Percentiles rank a stretch among this genome's conserved stretches.
Conservation (phyloP, 805 yeast species). For the Lipomyces yamadae region DNA sequence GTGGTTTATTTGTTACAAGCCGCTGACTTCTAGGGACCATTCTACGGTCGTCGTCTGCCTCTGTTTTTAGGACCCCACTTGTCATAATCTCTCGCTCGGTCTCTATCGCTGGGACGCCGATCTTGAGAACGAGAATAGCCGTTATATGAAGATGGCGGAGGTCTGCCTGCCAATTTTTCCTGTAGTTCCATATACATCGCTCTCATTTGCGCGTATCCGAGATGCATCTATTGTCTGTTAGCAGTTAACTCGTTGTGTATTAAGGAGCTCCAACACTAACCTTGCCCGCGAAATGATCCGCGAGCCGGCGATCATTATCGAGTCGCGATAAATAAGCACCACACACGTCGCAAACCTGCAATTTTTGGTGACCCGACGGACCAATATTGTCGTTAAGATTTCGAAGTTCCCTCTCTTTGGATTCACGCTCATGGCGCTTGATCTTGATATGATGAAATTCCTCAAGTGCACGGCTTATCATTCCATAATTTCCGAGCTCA, state of each 20-base stretch:
- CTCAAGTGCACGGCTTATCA: constrained; percentile 48
- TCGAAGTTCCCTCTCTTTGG: constrained; percentile 60
- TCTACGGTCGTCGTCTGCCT: constrained; percentile 13
- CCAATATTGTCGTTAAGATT: constrained; percentile 72
- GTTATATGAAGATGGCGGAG: constrained; percentile 8
- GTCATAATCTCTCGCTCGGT: constrained; percentile 15
- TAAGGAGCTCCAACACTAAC: constrained; percentile 2
- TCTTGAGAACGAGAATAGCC: constrained; percentile 7
- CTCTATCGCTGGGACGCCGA: constrained; percentile 13
- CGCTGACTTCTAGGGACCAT: not conserved
- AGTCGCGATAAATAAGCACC: constrained; percentile 85
- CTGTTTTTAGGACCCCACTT: constrained; percentile 11
- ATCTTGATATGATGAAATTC: constrained; percentile 22
- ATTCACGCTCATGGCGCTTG: constrained; percentile 52
- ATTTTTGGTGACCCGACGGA: constrained; percentile 84
- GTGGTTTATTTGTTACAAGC: not conserved
- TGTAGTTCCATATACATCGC: constrained; percentile 34
- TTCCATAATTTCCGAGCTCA: constrained; percentile 30
- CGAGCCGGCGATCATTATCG: constrained; percentile 85
- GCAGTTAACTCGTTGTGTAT: not conserved
- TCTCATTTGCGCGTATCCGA: constrained; percentile 80
- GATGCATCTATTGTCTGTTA: constrained; percentile 58
- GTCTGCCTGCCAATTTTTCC: constrained; percentile 17
- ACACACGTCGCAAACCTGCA: constrained; percentile 88
- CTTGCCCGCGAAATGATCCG: constrained; percentile 85